These are phyloP conservation scores for Pythium sukuiense DNA, from an alignment of 352 stramenopile genomes.

Conservation along the genomic window DNA sequence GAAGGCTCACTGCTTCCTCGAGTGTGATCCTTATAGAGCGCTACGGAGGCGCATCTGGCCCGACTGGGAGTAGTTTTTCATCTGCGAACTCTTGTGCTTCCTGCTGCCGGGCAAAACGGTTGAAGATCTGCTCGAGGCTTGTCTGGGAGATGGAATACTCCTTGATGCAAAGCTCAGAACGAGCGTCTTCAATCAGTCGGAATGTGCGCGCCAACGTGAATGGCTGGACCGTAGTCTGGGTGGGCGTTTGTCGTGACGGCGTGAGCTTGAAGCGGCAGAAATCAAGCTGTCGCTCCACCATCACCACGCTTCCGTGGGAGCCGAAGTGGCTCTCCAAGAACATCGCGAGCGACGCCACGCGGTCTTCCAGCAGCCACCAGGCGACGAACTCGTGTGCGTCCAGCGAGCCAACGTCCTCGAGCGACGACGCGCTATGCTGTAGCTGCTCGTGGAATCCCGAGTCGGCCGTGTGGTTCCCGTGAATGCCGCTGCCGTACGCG, in stretches of 20 bases:
- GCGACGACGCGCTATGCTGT: not conserved
- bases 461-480: slow-evolving; percentile 30
- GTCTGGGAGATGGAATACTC: slow-evolving; percentile 85
- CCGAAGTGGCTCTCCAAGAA: slow-evolving; percentile 46
- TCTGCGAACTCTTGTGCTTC: not conserved
- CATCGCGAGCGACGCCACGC: slow-evolving; percentile 34
- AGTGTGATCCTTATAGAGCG: no score
- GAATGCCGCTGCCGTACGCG: not conserved
- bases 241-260: not conserved
- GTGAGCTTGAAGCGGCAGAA: slow-evolving; percentile 64
- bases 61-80: no score
- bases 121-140: slow-evolving; percentile 89
- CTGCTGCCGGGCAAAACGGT: slow-evolving; percentile 62
- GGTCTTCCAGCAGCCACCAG: slow-evolving; percentile 73
- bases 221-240: not conserved
- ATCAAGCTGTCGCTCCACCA: slow-evolving; percentile 64
- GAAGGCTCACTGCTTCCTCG: no score
- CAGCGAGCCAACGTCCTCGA: slow-evolving; percentile 16
- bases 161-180: slow-evolving; percentile 39
- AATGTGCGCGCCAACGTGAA: slow-evolving; percentile 50
- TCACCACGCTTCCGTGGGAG: slow-evolving; percentile 15
- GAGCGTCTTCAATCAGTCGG: slow-evolving; percentile 46
- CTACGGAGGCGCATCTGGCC: no score
- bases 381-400: slow-evolving; percentile 38
- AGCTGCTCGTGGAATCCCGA: slow-evolving; percentile 28